Evolutionary conservation across 805 yeast genomes (phyloP), one percentile per base, ranked within the genome.

Genomic region (Monosporozyma yasuniensis): DNA sequence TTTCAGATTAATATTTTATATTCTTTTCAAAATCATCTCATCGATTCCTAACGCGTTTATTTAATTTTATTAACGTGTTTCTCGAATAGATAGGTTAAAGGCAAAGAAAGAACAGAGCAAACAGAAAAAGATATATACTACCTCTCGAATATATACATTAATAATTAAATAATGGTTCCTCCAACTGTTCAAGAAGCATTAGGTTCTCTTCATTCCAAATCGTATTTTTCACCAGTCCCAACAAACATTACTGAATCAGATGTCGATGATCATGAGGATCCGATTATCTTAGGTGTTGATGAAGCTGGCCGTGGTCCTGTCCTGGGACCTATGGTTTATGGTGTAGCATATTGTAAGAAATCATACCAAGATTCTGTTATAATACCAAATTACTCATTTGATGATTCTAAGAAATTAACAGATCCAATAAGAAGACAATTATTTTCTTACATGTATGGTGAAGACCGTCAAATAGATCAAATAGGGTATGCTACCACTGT

Each of bases 271-370:
- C 44, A 27, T 18, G 68, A 72, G 1, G 51, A 56, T 1, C 71
- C 75, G 0, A 75, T 82, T 1, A 65, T 72, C 3, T 67, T 93
- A 10, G 99, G 99, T 1, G 96, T 93, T 1, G 99, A 93, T 66
- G 99, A 93, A 64, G 99, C 99, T 0, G 99, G 99, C 0, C 75
- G 99, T 56, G 99, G 99, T 0, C 99, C 99, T 0, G 97, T 95
- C 0, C 60, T 95, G 39, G 99, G 99, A 0, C 95, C 98, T 0
- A 93, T 93, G 99, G 99, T 93, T 1, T 93, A 93, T 61, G 96
- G 96, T 3, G 72, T 88, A 6, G 81, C 93, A 3, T 93, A 88
- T 62, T 83, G 95, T 54, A 67, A 81, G 11, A 73, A 75, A 45
- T 65, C 70, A 0, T 85, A 78, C 50, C 70, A 69, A 52, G 64